phyloP scores from a whole-genome alignment of 306 rosid species.

The Castanospermum australe region DNA sequence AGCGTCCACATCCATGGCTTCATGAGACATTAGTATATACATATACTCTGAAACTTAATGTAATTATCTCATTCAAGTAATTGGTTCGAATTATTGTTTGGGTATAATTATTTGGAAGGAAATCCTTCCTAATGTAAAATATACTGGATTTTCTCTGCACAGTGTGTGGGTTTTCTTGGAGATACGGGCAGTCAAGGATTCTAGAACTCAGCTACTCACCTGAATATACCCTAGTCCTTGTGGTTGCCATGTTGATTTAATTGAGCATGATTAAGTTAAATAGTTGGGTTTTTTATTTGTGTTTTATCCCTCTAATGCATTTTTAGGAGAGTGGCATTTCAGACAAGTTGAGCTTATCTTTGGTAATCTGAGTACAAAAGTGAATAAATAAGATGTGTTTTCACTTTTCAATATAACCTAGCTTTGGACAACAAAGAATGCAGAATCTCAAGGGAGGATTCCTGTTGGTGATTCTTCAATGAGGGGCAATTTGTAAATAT shows the following conservation, averaged over 20 bases:
- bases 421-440: too few species aligned
- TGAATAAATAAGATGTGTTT: too few species aligned
- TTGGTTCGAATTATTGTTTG: constrained; percentile 38
- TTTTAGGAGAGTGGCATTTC: neutral
- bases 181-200: neutral
- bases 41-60: constrained; percentile 24
- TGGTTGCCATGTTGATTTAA: constrained; percentile 4
- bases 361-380: too few species aligned
- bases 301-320: neutral
- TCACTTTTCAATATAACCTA: too few species aligned
- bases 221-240: neutral
- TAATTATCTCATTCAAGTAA: constrained; percentile 37
- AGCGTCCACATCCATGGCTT: constrained; percentile 29
- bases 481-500: too few species aligned
- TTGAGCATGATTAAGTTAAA: neutral
- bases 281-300: neutral
- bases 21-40: constrained; percentile 33
- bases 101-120: constrained; percentile 54
- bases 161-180: constrained; percentile 41
- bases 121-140: constrained; percentile 47
- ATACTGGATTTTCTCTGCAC: constrained; percentile 26
- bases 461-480: too few species aligned
- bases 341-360: neutral
- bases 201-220: neutral
- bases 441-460: too few species aligned